Evolutionary conservation across 768 basidiomycete genomes (phyloP), one percentile per base, ranked within the genome.

Genomic region (Mycena haematopus): DNA sequence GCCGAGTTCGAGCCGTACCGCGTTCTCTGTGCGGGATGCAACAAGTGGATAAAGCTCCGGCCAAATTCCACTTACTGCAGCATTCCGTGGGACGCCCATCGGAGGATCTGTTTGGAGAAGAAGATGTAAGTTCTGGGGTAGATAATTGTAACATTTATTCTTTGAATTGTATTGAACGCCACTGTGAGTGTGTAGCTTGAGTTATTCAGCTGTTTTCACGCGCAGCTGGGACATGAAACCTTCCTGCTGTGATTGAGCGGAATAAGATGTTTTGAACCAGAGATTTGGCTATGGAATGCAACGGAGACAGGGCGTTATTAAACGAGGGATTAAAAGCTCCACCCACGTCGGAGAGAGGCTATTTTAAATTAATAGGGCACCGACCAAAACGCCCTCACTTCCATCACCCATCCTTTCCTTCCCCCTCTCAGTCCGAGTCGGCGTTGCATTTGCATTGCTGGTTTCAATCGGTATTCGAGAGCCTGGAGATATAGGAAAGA

Each of bases 31-130:
- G 88, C 86, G 50, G 85, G 83, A 4, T 93, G 91, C 76, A 87
- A 92, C 74, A 92, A 91, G 72, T 93, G 91, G 91, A 92, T 93
- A 65, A 82, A 91, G 17, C 79, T 93, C 21, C 83, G 91, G 10
- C 90, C 91, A 44, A 93, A 93, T 72, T 92, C 91, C 56, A 92
- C 91, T 0, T 93, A 92, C 69, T 93, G 91, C 69, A 89, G 87
- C 19, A 92, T 93, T 56, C 91, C 91, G 0, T 93, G 91, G 91
- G 90, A 92, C 71, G 91, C 91, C 2, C 91, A 93, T 70, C 78
- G 91, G 45, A 92, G 91, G 77, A 90, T 88, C 71, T 92, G 91
- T 74, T 75, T 93, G 47, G 86, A 89, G 2, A 92, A 90, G 78
- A 90, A 90, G 73, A 82, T 85, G 90, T 89, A 70, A 63, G 86